Conservation (phyloP, 2,329 filamentous ascomycete species). For the Ceratocystis harringtonii region DNA sequence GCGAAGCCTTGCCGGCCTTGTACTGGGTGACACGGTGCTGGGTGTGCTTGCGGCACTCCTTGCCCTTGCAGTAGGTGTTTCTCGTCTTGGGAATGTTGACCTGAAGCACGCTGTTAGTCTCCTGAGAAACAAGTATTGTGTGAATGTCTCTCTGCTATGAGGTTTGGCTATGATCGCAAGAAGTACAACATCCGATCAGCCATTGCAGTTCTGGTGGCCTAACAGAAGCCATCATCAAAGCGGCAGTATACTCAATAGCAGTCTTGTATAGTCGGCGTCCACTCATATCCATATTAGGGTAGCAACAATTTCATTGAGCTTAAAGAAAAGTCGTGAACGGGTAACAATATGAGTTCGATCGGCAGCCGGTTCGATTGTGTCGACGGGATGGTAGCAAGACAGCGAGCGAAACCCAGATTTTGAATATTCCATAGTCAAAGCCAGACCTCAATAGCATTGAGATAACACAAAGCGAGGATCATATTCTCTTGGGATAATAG, state of each 20-base stretch:
- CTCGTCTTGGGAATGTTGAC: slow-evolving; percentile 98
- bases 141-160: slow-evolving; percentile 16
- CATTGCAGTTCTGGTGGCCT: slow-evolving; percentile 7
- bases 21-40: slow-evolving; percentile 92
- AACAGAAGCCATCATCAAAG: neutral
- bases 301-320: neutral
- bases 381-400: neutral
- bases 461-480: neutral
- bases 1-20: slow-evolving; percentile 92
- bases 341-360: neutral
- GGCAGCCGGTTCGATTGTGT: slow-evolving; percentile 1
- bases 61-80: slow-evolving; percentile 95
- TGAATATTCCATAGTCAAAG: neutral
- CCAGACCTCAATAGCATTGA: neutral
- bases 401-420: neutral
- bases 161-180: neutral
- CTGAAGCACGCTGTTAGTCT: slow-evolving; percentile 33
- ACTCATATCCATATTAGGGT: too few relatives aligned
- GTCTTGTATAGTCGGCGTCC: neutral
- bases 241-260: neutral
- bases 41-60: slow-evolving; percentile 82
- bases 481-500: slow-evolving; percentile 16
- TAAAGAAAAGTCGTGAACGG: too few relatives aligned
- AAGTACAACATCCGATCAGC: neutral
- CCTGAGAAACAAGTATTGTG: slow-evolving; percentile 23